Conservation (phyloP, 192 early-diverging fungal species). For the Linnemannia hyalina region DNA sequence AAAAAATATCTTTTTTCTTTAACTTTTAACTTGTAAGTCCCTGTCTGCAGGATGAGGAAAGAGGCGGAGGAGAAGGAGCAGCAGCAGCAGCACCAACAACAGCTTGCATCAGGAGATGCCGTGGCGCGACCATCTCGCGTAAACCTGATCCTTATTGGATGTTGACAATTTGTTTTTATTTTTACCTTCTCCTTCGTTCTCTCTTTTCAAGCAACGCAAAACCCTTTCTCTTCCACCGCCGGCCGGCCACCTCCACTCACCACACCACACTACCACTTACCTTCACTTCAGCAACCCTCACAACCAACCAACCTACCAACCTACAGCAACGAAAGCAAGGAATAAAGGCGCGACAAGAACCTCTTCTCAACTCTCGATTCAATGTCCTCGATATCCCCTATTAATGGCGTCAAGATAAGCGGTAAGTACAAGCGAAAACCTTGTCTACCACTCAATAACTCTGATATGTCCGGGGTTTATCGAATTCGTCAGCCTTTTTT, state of each 20-base stretch:
- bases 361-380: neutral
- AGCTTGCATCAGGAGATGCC: neutral
- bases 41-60: neutral
- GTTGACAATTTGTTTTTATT: neutral
- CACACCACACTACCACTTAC: neutral
- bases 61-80: neutral
- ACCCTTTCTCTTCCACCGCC: neutral
- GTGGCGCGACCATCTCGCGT: conserved; percentile 2
- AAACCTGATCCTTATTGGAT: neutral
- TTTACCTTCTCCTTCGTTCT: neutral
- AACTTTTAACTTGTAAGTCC: conserved; percentile 2
- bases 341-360: conserved; percentile 3
- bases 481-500: neutral
- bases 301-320: neutral
- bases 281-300: neutral
- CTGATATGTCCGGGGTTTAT: neutral
- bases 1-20: neutral
- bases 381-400: conserved; percentile 43
- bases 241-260: neutral
- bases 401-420: conserved; percentile 57
- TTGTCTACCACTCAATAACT: neutral
- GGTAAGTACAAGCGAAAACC: conserved; percentile 25
- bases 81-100: neutral
- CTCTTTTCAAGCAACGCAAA: neutral
- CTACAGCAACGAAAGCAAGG: neutral